phyloP scores from a whole-genome alignment of 108 stramenopile genomes.

The Nitzschia sp. region DNA sequence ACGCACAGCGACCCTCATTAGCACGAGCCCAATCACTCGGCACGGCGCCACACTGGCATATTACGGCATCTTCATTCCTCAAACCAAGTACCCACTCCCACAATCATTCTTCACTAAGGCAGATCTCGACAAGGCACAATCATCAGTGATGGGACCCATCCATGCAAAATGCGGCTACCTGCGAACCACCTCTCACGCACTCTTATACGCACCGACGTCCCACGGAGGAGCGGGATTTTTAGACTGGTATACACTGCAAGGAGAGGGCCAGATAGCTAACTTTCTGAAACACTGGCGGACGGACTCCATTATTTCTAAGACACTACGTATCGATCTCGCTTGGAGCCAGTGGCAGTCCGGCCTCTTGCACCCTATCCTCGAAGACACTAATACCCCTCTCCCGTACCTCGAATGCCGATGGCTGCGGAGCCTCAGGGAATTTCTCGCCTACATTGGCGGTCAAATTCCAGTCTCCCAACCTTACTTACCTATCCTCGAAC shows the following conservation, averaged over 20 bases:
- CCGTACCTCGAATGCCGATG: no score
- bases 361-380: conserved; percentile 17
- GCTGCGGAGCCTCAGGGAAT: no score
- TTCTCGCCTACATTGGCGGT: no score
- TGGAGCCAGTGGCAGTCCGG: not conserved
- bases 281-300: not conserved
- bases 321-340: not conserved
- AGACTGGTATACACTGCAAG: not conserved
- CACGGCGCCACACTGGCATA: not conserved
- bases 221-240: not conserved
- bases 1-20: not conserved
- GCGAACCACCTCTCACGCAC: no score
- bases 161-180: not conserved
- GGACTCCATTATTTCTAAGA: not conserved
- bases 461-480: no score
- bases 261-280: not conserved
- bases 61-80: not conserved
- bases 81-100: not conserved
- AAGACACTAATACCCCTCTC: no score
- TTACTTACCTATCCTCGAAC: no score
- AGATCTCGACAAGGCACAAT: not conserved
- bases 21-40: not conserved
- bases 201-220: not conserved
- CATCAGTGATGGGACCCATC: not conserved
- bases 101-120: not conserved